Percentiles rank a stretch among this genome's conserved stretches.
These are phyloP conservation scores for Neurospora sp. DNA, from an alignment of 495 filamentous ascomycete genomes.

Conservation along the genomic window DNA sequence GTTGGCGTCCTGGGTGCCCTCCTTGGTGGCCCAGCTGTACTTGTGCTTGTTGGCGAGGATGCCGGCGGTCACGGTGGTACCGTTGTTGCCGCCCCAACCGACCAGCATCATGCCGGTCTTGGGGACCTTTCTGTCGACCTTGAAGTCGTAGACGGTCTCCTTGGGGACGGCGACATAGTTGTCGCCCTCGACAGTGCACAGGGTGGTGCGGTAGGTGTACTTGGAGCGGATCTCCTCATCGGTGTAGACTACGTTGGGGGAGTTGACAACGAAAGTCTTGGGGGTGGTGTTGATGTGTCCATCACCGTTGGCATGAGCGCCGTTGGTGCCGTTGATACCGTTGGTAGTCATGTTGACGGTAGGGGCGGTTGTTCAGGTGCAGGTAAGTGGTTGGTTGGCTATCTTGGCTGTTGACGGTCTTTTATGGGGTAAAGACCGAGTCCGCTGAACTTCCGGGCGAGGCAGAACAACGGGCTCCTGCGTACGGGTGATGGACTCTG, in stretches of 20 bases:
- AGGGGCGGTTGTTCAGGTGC: conserved; percentile 4
- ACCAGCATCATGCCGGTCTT: conserved; percentile 97
- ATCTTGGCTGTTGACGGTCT: conserved; percentile 19
- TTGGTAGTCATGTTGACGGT: conserved; percentile 3
- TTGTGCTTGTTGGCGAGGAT: conserved; percentile 89
- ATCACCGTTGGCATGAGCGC: conserved; percentile 21
- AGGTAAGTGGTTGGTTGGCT: conserved; percentile 16
- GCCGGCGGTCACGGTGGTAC: conserved; percentile 91
- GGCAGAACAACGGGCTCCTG: conserved; percentile 91
- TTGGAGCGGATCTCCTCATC: conserved; percentile 80
- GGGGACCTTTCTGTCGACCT: conserved; percentile 85
- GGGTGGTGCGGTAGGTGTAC: conserved; percentile 93
- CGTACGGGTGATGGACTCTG: conserved; percentile 94
- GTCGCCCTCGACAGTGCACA: conserved; percentile 57
- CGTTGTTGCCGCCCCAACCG: conserved; percentile 97
- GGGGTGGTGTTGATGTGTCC: conserved; percentile 22
- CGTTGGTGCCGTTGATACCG: conserved; percentile 48
- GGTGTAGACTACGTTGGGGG: conserved; percentile 87
- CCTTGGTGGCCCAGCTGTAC: conserved; percentile 85
- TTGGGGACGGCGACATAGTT: conserved; percentile 78
- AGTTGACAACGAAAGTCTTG: conserved; percentile 69
- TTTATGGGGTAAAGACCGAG: conserved; percentile 54
- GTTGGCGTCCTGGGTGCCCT: conserved; percentile 75
- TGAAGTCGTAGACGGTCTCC: conserved; percentile 92
- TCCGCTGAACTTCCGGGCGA: conserved; percentile 81